Evolutionary conservation across 768 basidiomycete species (phyloP), one percentile per base, ranked within the genome.

Genomic region (Mycena polygramma): DNA sequence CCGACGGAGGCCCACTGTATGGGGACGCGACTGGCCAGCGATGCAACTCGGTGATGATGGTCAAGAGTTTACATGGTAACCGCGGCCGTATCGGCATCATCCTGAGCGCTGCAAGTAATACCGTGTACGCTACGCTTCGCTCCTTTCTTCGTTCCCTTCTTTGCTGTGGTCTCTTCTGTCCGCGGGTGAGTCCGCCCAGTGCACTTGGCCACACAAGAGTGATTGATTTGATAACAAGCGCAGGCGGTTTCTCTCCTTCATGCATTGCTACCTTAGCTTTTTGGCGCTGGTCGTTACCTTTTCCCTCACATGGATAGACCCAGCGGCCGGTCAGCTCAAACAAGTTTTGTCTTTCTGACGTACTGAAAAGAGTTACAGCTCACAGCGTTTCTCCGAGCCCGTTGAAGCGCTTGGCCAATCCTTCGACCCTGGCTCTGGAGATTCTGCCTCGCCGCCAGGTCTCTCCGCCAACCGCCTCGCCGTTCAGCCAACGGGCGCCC

Each of bases 391-490:
- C 83, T 68, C 81, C 83, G 68, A 78, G 84, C 57, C 86, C 86
- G 39, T 68, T 91, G 70, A 88, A 85, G 74, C 80, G 85, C 69
- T 75, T 89, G 22, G 84, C 80, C 24, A 81, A 89, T 73, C 90
- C 88, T 19, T 81, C 83, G 19, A 86, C 86, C 2, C 79, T 85
- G 46, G 81, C 87, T 20, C 80, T 91, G 35, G 88, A 90, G 73
- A 90, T 91, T 61, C 77, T 91, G 41, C 88, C 90, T 53, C 85
- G 89, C 39, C 72, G 74, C n/a, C 75, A 74, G 55, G 51, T 48
- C 37, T 66, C 78, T 10, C 69, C 75, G 30, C 65, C 76, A 26
- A 70, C 71, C 10, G 51, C 75, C 7, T 68, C 70, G 11, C 68
- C 77, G 36, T 68, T 79, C 63, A 78, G 75, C 72, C 83, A 81